These are phyloP conservation scores for Ophiostoma perfectum DNA, from an alignment of 2,329 filamentous ascomycete genomes.

Conservation along the genomic window DNA sequence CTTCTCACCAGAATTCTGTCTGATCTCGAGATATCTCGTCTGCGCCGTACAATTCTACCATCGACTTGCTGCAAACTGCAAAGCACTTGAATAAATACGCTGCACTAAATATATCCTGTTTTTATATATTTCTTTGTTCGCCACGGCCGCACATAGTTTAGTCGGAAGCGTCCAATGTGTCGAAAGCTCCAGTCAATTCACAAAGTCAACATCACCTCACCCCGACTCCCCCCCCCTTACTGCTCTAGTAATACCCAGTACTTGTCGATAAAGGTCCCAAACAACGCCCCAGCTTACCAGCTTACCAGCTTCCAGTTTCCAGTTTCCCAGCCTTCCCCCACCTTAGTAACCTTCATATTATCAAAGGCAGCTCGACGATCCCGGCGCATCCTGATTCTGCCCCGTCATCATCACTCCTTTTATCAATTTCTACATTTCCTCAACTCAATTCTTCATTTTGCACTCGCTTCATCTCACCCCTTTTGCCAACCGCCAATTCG, in stretches of 20 bases:
- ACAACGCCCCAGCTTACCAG: slow-evolving; percentile 5
- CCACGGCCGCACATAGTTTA: slow-evolving; percentile 3
- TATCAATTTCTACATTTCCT: slow-evolving; percentile 1
- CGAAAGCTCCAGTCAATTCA: background rate
- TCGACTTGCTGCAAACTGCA: background rate
- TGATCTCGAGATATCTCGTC: background rate
- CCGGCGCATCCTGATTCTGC: slow-evolving; percentile 4
- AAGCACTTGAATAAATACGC: background rate
- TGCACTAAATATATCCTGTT: background rate
- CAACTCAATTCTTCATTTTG: background rate
- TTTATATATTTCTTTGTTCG: background rate
- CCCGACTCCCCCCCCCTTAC: background rate
- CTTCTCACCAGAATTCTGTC: background rate
- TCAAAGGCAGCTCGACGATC: slow-evolving; percentile 1
- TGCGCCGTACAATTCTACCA: background rate
- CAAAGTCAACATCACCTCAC: background rate
- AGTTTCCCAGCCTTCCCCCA: slow-evolving; percentile 9
- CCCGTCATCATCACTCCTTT: background rate
- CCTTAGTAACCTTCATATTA: background rate
- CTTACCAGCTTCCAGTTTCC: background rate
- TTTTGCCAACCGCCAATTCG: background rate
- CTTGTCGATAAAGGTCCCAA: background rate
- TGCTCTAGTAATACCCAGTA: background rate
- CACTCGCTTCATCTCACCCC: background rate
- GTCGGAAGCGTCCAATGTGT: background rate